Percentiles rank a stretch among this genome's conserved stretches.
Evolutionary conservation across 495 filamentous ascomycete species (phyloP).

Genomic region (Aspergillus ellipticus): DNA sequence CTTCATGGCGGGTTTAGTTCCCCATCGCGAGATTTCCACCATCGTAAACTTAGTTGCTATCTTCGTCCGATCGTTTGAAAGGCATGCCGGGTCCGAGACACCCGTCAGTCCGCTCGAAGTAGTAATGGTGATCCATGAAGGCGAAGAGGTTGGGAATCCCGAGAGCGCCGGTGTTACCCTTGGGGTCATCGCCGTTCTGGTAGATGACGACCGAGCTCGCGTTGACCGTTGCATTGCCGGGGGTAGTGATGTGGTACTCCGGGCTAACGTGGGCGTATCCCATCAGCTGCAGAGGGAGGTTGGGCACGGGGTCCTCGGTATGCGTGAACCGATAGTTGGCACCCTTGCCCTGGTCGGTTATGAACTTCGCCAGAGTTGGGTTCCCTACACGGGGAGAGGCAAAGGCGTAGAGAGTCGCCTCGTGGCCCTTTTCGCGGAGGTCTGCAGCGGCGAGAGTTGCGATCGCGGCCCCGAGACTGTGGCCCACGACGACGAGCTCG

Average conservation of each 20-base stretch:
- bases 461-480: constrained; percentile 63
- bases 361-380: constrained; percentile 45
- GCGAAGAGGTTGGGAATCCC: constrained; percentile 13
- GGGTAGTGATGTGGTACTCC: constrained; percentile 55
- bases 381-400: constrained; percentile 64
- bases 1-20: too few species aligned
- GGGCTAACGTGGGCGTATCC: constrained; percentile 60
- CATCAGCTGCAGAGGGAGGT: constrained; percentile 52
- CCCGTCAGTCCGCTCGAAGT: constrained; percentile 36
- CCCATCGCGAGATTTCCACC: too few species aligned
- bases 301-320: constrained; percentile 58
- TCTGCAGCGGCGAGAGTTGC: constrained; percentile 57
- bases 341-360: constrained; percentile 42
- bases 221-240: constrained; percentile 30
- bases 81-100: constrained; percentile 23
- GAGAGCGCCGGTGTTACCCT: constrained; percentile 41
- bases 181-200: constrained; percentile 26
- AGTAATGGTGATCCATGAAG: constrained; percentile 41
- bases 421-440: constrained; percentile 44
- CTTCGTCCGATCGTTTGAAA: constrained; percentile 1
- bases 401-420: constrained; percentile 55
- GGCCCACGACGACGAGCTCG: constrained; percentile 54
- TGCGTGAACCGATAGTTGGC: constrained; percentile 64
- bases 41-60: too few species aligned
- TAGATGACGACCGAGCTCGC: constrained; percentile 29